These are phyloP conservation scores for Solanum arcanum DNA, from an alignment of 257 asterid species.

Conservation along the genomic window DNA sequence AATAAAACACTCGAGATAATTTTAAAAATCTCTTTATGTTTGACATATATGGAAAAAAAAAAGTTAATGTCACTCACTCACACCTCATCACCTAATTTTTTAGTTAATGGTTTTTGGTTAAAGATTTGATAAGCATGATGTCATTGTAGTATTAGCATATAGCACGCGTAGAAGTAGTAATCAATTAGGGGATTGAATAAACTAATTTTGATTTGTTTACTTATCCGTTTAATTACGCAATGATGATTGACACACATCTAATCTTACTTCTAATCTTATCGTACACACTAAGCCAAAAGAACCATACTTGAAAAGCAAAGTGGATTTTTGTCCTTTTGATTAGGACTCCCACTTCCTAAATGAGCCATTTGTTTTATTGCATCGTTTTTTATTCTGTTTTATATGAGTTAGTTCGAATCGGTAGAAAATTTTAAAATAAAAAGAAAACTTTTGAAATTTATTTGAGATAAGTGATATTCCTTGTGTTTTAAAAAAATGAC, in stretches of 20 bases:
- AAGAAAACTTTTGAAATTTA: fast-evolving
- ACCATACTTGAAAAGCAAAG: not conserved
- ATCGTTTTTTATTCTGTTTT: no score
- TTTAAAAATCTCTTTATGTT: no score
- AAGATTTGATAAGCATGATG: not conserved
- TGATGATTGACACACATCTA: not conserved
- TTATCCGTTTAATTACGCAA: not conserved
- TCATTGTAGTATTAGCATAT: not conserved
- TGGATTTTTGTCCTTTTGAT: not conserved
- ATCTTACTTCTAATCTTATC: not conserved
- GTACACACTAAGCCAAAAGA: not conserved
- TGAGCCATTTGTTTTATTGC: not conserved
- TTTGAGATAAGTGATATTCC: no score
- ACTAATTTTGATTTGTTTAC: not conserved
- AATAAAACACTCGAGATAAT: no score
- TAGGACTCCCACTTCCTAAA: not conserved
- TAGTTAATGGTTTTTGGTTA: no score
- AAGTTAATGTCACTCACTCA: no score
- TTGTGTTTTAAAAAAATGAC: no score
- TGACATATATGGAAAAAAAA: no score
- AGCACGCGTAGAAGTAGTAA: not conserved
- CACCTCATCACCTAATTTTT: no score
- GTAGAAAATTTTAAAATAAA: fast-evolving
- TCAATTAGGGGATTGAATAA: not conserved
- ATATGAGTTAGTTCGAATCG: no score